Base-by-base conservation (phyloP, 2,329 filamentous ascomycete species). In the Fusarium agapanthi region DNA sequence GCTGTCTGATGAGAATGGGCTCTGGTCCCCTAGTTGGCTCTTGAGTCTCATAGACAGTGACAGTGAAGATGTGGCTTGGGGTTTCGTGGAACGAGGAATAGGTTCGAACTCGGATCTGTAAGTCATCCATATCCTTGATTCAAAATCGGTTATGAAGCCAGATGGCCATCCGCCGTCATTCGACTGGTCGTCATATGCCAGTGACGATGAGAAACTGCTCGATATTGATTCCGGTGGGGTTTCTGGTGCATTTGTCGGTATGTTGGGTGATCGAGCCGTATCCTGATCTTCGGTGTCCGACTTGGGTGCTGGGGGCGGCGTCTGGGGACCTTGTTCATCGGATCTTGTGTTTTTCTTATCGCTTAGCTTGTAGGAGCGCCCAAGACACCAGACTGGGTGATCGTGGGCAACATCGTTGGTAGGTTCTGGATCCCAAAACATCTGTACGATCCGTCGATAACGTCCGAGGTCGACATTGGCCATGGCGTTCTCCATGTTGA, bases 101-200 rank as follows among this genome's bases (percentile, higher is more conserved):
- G 90, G 87, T 15, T 91, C 86, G 80, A 99, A 99, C 75, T 92
- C 92, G 32, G 92, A 96, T 57, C 96, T 90, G 79, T 99, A 99
- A 15, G 95, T 98, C 88, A 99, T 93, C 95, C 96, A 98, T 81
- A 98, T 90, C 69, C 90, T 90, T 10, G 95, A 95, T 80, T 97
- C 95, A 77, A 98, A 97, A 81, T 99, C 96, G 67, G 95, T 92
- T 38, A 98, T 85, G 78, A 99, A 99, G 9, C 89, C 87, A 15
- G 88, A 84, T 15, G 96, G 96, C 96, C 96, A 99, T 65, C 92
- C 91, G 20, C 84, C 84, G 67, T 85, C 84, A 24, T 82, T 78
- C 7, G 77, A 77, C 5, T 81, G 78, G 28, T 88, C 80, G 18
- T 85, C 85, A 61, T 86, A 87, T 40, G 85, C 84, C 14, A 87